A percentile compares a stretch with the other conserved stretches of the same genome.
These are phyloP conservation scores for Macrocystidia cucumis DNA, from an alignment of 1,284 basidiomycete species.

Conservation along the genomic window DNA sequence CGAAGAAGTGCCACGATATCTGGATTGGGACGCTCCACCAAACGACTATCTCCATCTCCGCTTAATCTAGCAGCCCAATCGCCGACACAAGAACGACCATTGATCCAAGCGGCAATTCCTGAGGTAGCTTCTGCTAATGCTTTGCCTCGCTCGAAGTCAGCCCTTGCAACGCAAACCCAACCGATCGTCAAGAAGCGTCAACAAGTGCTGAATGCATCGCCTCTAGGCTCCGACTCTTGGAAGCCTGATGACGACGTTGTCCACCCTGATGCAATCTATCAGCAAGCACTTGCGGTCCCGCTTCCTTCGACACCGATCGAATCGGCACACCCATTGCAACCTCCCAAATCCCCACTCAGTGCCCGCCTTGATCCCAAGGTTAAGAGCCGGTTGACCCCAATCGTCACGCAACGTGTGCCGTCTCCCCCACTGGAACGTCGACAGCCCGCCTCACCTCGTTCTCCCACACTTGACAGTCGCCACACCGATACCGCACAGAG, in stretches of 20 bases:
- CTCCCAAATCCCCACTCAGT: neutral
- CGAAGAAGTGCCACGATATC: too few species aligned
- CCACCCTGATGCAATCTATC: neutral
- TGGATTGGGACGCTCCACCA: too few species aligned
- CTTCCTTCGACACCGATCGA: slow-evolving; percentile 11
- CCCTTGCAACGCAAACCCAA: slow-evolving; percentile 1
- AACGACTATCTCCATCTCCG: too few species aligned
- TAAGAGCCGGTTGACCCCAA: neutral
- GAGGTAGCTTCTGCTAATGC: slow-evolving; percentile 1
- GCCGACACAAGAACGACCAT: too few species aligned
- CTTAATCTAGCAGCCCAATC: too few species aligned
- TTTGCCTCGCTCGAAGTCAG: slow-evolving; percentile 10
- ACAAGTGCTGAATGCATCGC: slow-evolving; percentile 6
- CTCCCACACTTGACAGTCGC: neutral
- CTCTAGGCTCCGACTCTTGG: slow-evolving; percentile 4
- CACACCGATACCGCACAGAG: neutral
- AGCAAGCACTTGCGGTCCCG: slow-evolving; percentile 10
- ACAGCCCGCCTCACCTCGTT: neutral
- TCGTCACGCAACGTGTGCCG: neutral
- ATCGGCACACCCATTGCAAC: neutral
- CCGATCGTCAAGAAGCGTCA: slow-evolving; percentile 4
- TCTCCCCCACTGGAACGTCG: neutral
- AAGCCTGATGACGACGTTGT: slow-evolving; percentile 2
- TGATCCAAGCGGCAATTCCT: neutral
- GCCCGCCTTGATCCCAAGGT: neutral